Conservation (phyloP, 805 yeast genomes). For the Yarrowia alimentaria region DNA sequence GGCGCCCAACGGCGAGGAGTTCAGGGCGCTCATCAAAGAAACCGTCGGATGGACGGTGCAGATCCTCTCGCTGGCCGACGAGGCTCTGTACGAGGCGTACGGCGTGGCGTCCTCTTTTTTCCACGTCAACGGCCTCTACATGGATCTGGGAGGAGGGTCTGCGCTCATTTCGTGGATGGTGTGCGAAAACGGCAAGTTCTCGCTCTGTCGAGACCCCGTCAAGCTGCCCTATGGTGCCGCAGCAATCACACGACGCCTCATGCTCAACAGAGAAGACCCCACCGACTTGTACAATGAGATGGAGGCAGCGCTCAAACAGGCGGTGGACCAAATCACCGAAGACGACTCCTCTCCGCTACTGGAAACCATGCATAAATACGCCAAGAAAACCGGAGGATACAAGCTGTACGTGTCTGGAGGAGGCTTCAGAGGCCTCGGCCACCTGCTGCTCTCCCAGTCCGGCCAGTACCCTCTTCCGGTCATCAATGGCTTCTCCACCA, state of each 20-base stretch:
- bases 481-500: conserved; percentile 65
- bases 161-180: conserved; percentile 69
- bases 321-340: conserved; percentile 51
- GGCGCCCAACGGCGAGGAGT: conserved; percentile 61
- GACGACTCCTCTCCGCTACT: conserved; percentile 44
- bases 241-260: conserved; percentile 55
- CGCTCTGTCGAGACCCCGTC: conserved; percentile 56
- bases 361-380: conserved; percentile 46
- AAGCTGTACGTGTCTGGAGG: conserved; percentile 70
- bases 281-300: conserved; percentile 55
- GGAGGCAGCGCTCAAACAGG: conserved; percentile 49
- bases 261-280: conserved; percentile 47
- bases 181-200: conserved; percentile 54
- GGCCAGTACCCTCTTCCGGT: conserved; percentile 65
- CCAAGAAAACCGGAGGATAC: conserved; percentile 57
- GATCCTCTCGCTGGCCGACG: conserved; percentile 59
- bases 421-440: conserved; percentile 70
- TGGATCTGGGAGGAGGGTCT: conserved; percentile 74
- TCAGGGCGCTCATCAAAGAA: conserved; percentile 54
- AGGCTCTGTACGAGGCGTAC: conserved; percentile 64
- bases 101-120: conserved; percentile 75
- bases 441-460: conserved; percentile 51
- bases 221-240: conserved; percentile 75
- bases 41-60: conserved; percentile 67
- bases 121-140: conserved; percentile 61